A percentile compares a stretch with the other conserved stretches of the same genome.
Conservation (phyloP, 164 flowering plant genomes). For the Chimonanthus salicifolius region DNA sequence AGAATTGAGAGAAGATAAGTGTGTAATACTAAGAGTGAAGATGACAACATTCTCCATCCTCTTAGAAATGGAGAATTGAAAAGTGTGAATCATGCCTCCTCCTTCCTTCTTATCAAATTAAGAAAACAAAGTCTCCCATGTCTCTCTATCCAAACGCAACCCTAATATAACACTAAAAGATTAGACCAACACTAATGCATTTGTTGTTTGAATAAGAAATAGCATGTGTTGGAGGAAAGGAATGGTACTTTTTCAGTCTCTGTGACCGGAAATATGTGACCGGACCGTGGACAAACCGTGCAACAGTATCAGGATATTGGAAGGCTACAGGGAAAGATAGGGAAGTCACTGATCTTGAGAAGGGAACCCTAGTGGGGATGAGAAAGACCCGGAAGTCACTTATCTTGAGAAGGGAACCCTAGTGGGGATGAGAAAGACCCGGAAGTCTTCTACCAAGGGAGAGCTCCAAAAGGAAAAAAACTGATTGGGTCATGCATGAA, state of each 20-base stretch:
- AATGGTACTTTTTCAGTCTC: constrained; percentile 70
- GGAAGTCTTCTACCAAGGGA: constrained; percentile 71
- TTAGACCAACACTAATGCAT: neutral
- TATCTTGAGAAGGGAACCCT: constrained; percentile 27
- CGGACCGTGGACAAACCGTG: constrained; percentile 62
- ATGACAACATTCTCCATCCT: no score
- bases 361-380: constrained; percentile 61
- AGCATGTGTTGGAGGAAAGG: constrained; percentile 68
- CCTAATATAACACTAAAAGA: no score
- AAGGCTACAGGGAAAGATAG: constrained; percentile 81
- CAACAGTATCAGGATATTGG: constrained; percentile 72
- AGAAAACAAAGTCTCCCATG: no score
- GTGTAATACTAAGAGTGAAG: no score
- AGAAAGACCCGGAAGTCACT: constrained; percentile 48
- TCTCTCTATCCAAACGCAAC: no score
- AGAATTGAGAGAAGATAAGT: no score
- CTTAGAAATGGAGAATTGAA: no score
- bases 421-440: constrained; percentile 80
- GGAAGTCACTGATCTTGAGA: constrained; percentile 20
- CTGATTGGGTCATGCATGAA: constrained; percentile 88
- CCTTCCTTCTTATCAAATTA: no score
- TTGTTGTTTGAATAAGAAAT: constrained; percentile 23
- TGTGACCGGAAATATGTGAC: constrained; percentile 71
- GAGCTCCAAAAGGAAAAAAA: constrained; percentile 75
- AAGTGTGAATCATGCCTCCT: no score